Percentiles rank a stretch among this genome's conserved stretches.
Conservation (phyloP, 2,329 filamentous ascomycete species). For the Metarhizium album region DNA sequence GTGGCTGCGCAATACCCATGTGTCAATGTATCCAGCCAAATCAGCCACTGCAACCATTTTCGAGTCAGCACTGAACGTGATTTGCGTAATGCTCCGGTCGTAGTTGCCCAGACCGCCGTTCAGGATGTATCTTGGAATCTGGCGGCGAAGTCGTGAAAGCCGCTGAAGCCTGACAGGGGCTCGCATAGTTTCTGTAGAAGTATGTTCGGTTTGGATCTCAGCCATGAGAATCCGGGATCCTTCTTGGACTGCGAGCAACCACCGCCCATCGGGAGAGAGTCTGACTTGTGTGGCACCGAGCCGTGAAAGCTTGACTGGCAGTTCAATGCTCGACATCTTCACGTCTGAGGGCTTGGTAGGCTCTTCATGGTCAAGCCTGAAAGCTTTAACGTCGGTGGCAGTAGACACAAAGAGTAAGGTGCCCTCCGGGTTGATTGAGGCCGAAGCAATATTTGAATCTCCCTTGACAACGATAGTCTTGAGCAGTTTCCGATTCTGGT, state of each 20-base stretch:
- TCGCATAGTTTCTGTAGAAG: conserved; percentile 8
- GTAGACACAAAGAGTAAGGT: conserved; percentile 69
- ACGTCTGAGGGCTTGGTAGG: conserved; percentile 46
- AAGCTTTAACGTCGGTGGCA: conserved; percentile 63
- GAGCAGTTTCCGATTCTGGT: conserved; percentile 52
- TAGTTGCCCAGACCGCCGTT: conserved; percentile 65
- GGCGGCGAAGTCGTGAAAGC: conserved; percentile 41
- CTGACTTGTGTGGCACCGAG: conserved; percentile 59
- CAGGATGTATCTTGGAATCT: conserved; percentile 41
- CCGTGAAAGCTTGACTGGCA: conserved; percentile 45
- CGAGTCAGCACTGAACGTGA: conserved; percentile 72
- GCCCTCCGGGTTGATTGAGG: conserved; percentile 59
- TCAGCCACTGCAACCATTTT: conserved; percentile 70
- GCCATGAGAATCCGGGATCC: conserved; percentile 46
- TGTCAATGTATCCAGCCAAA: conserved; percentile 76
- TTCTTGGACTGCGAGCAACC: conserved; percentile 55
- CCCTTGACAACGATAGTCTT: conserved; percentile 59
- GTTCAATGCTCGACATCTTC: conserved; percentile 57
- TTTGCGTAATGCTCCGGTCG: conserved; percentile 61
- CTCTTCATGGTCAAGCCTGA: conserved; percentile 49
- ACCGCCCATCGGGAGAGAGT: conserved; percentile 59
- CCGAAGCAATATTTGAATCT: conserved; percentile 74
- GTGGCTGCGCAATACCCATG: conserved; percentile 58
- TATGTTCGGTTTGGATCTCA: conserved; percentile 13
- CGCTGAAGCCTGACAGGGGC: conserved; percentile 31